Evolutionary conservation across 1,139 yeast genomes (phyloP).

Genomic region (Pichia sp.): DNA sequence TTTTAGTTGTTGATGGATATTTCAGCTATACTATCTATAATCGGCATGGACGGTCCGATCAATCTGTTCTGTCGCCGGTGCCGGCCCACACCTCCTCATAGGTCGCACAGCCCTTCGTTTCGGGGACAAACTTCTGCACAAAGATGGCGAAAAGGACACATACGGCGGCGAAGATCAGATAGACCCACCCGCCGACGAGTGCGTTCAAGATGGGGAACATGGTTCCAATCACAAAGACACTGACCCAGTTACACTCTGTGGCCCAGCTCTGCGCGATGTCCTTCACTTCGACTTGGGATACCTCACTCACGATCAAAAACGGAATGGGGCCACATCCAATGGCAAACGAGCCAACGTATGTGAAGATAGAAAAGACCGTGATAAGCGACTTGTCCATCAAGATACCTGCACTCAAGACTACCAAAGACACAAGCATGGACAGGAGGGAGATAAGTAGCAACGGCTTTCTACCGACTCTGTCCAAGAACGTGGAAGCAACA

Average conservation of each 20-base stretch:
- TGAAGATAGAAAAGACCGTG: conserved; percentile 62
- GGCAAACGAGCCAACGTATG: conserved; percentile 81
- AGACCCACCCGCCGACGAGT: conserved; percentile 70
- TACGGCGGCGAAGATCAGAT: conserved; percentile 61
- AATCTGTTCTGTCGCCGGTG: not conserved
- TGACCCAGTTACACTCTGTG: conserved; percentile 84
- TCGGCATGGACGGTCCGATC: not conserved
- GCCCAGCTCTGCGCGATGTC: conserved; percentile 93
- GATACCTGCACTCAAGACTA: conserved; percentile 65
- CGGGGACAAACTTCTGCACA: conserved; percentile 56
- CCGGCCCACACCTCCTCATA: conserved; percentile 59
- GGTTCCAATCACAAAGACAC: conserved; percentile 79
- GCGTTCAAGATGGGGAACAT: conserved; percentile 70
- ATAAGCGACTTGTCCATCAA: conserved; percentile 44
- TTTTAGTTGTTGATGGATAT: too few relatives aligned
- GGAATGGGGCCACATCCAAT: conserved; percentile 95
- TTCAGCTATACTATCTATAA: too few relatives aligned
- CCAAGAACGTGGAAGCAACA: conserved; percentile 68
- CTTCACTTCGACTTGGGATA: conserved; percentile 73
- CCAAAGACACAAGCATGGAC: conserved; percentile 66
- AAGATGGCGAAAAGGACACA: conserved; percentile 48
- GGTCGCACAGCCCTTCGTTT: conserved; percentile 63
- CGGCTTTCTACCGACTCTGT: conserved; percentile 71
- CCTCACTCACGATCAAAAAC: conserved; percentile 81
- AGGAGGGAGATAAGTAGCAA: conserved; percentile 59